phyloP scores from a whole-genome alignment of 805 yeast species.

The Saccharomyces cerevisiae region DNA sequence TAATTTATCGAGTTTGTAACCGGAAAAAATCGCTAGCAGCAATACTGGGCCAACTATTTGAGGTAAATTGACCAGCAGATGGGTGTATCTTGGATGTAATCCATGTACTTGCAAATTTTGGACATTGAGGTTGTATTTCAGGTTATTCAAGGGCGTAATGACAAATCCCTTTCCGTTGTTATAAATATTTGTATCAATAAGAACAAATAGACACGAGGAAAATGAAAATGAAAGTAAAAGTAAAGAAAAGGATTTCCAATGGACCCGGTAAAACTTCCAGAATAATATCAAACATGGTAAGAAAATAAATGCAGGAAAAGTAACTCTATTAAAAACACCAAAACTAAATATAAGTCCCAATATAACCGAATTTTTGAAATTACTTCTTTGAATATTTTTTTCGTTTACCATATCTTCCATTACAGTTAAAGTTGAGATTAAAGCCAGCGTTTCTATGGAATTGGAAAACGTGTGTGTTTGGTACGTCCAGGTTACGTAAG shows the following conservation, averaged over 20 bases:
- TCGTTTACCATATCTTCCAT: constrained; percentile 25
- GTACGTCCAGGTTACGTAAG: constrained; percentile 66
- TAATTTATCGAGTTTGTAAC: constrained; percentile 26
- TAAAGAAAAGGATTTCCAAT: constrained; percentile 28
- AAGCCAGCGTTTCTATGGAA: constrained; percentile 54
- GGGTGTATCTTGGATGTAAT: constrained; percentile 69
- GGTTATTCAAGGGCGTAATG: constrained; percentile 70
- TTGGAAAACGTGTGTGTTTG: constrained; percentile 91
- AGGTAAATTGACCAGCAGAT: constrained; percentile 67
- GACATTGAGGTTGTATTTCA: constrained; percentile 55
- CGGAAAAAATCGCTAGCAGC: constrained; percentile 34
- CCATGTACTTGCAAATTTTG: constrained; percentile 73
- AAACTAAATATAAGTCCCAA: constrained; percentile 47
- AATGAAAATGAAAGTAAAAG: constrained; percentile 31
- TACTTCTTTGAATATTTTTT: not conserved
- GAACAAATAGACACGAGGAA: constrained; percentile 34
- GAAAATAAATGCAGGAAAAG: constrained; percentile 68
- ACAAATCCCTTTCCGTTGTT: constrained; percentile 18
- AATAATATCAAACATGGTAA: constrained; percentile 48
- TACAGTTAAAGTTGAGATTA: constrained; percentile 36
- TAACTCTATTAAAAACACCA: constrained; percentile 79
- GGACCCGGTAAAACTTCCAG: constrained; percentile 34
- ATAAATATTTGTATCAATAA: constrained; percentile 48
- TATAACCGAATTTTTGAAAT: constrained; percentile 12
- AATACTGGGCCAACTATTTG: constrained; percentile 68